A percentile compares a stretch with the other conserved stretches of the same genome.
phyloP scores from a whole-genome alignment of 139 green algal genomes.

The Chlorella sorokiniana region DNA sequence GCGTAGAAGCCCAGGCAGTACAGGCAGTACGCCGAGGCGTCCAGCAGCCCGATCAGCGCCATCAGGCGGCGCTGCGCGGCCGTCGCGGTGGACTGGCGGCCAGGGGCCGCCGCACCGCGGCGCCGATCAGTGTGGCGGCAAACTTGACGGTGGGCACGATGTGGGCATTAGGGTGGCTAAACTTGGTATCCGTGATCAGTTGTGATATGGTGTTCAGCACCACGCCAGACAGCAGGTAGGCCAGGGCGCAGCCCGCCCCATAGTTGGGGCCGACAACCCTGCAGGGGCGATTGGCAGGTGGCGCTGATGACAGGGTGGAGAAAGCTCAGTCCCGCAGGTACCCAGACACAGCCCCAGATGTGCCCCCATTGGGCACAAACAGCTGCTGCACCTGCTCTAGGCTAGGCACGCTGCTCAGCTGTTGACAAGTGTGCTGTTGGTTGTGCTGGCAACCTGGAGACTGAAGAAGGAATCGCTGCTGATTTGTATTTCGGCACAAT shows the following conservation, averaged over 20 bases:
- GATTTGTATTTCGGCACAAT: too few relatives aligned
- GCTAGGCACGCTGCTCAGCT: too few relatives aligned
- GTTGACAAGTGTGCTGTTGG: too few relatives aligned
- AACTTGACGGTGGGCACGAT: constrained; percentile 50
- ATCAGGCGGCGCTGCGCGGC: constrained; percentile 37
- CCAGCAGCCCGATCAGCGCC: constrained; percentile 44
- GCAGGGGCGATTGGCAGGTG: not conserved
- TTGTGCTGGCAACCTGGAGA: too few relatives aligned
- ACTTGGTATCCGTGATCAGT: constrained; percentile 32
- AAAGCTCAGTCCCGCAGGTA: too few relatives aligned
- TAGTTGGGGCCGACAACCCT: not conserved
- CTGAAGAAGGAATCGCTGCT: too few relatives aligned
- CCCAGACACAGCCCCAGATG: too few relatives aligned
- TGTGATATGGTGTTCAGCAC: constrained; percentile 33
- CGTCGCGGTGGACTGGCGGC: not conserved
- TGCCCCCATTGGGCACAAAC: too few relatives aligned
- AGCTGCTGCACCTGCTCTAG: too few relatives aligned
- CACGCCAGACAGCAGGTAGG: constrained; percentile 17
- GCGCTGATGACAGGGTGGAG: not conserved
- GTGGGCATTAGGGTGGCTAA: constrained; percentile 37
- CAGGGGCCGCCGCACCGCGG: constrained; percentile 5
- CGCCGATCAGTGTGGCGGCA: constrained; percentile 27
- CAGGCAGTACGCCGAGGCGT: constrained; percentile 42
- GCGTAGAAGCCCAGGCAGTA: constrained; percentile 42
- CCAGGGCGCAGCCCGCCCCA: constrained; percentile 8